These are phyloP conservation scores for Cytospora chrysosperma DNA, from an alignment of 2,329 filamentous ascomycete genomes.

Conservation along the genomic window DNA sequence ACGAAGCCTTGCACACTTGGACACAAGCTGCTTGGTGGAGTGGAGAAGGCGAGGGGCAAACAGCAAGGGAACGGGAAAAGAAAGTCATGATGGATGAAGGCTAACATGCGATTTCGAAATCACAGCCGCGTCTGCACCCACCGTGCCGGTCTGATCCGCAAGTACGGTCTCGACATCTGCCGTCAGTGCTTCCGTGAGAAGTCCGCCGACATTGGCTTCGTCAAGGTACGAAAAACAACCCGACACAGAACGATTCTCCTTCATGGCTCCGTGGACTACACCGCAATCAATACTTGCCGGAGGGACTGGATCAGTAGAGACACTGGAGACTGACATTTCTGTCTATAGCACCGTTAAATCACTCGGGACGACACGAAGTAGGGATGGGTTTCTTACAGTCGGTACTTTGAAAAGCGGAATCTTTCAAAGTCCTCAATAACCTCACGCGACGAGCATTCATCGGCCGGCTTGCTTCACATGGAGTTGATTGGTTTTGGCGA, in stretches of 20 bases:
- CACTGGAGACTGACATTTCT: background rate
- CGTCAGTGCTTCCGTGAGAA: constrained; percentile 78
- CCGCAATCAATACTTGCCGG: background rate
- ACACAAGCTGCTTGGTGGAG: background rate
- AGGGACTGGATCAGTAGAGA: background rate
- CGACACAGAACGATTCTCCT: background rate
- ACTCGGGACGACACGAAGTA: constrained; percentile 8
- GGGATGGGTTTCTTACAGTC: constrained; percentile 18
- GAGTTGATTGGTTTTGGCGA: constrained; percentile 26
- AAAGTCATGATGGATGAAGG: constrained; percentile 21
- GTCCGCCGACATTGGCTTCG: constrained; percentile 69
- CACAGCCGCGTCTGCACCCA: constrained; percentile 75
- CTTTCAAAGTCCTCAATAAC: constrained; percentile 15
- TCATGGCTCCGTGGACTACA: background rate
- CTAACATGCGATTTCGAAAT: constrained; percentile 26
- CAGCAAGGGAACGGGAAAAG: background rate
- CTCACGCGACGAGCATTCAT: constrained; percentile 20
- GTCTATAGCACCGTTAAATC: constrained; percentile 24
- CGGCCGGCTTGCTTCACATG: constrained; percentile 23
- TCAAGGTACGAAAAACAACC: constrained; percentile 55
- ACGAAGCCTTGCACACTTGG: constrained; percentile 1
- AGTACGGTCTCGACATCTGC: constrained; percentile 94
- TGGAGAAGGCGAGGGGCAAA: background rate
- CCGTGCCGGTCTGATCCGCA: constrained; percentile 98
- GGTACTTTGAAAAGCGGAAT: constrained; percentile 18